These are phyloP conservation scores for Penicillium sp. DNA, from an alignment of 2,329 filamentous ascomycete genomes.

Conservation along the genomic window DNA sequence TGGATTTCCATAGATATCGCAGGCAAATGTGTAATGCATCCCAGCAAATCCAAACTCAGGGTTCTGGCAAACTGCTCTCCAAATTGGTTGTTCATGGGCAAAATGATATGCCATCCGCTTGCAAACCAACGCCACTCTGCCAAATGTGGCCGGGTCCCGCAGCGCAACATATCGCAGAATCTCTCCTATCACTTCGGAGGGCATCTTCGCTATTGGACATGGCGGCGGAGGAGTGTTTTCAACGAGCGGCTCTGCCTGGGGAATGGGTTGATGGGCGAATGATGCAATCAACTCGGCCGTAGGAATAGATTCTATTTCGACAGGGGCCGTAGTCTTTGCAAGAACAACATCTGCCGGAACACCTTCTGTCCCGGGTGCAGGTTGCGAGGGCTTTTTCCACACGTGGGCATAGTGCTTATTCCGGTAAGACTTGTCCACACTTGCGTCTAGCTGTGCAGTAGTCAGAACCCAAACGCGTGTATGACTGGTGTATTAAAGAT, in stretches of 20 bases:
- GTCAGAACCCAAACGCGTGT: neutral
- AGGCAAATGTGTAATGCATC: conserved; percentile 80
- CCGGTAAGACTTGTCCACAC: conserved; percentile 82
- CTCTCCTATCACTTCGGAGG: conserved; percentile 80
- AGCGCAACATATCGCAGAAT: conserved; percentile 74
- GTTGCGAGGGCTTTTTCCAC: conserved; percentile 47
- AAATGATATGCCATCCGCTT: conserved; percentile 84
- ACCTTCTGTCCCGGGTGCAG: conserved; percentile 46
- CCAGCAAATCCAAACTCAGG: conserved; percentile 72
- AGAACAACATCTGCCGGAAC: conserved; percentile 47
- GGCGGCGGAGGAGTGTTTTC: conserved; percentile 71
- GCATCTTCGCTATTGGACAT: conserved; percentile 76
- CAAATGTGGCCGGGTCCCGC: conserved; percentile 73
- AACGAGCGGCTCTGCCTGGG: conserved; percentile 64
- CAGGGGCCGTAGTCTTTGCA: conserved; percentile 57
- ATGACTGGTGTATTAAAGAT: neutral
- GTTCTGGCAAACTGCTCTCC: conserved; percentile 73
- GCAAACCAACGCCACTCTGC: conserved; percentile 75
- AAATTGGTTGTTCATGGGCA: conserved; percentile 78
- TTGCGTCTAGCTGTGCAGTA: conserved; percentile 67
- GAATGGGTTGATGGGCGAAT: conserved; percentile 70
- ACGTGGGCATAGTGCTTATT: conserved; percentile 83
- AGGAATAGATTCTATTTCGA: conserved; percentile 51
- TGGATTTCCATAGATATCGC: conserved; percentile 53
- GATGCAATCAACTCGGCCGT: conserved; percentile 70